A percentile compares a stretch with the other conserved stretches of the same genome.
Evolutionary conservation across 1,284 basidiomycete genomes (phyloP).

Genomic region (Agaricales sp.): DNA sequence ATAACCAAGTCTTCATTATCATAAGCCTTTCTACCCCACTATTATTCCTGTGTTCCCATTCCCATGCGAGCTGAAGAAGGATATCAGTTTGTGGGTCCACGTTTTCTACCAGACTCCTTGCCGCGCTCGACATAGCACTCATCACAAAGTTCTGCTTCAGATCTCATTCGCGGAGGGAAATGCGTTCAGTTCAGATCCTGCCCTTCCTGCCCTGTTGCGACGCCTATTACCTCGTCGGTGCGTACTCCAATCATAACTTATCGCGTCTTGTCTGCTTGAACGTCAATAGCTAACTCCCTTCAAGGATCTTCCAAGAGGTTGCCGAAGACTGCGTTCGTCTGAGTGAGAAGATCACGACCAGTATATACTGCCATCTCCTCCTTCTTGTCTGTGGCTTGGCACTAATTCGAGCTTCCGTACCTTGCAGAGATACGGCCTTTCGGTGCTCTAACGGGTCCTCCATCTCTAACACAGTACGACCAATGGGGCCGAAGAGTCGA

Average conservation of each 20-base stretch:
- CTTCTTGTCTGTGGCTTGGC: slow-evolving; percentile 19
- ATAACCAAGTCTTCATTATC: too few species aligned
- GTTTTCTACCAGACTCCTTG: neutral
- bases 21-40: too few species aligned
- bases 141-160: too few species aligned
- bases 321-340: too few species aligned
- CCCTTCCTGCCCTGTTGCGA: slow-evolving; percentile 44
- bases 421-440: slow-evolving; percentile 37
- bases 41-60: too few species aligned
- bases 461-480: slow-evolving; percentile 52
- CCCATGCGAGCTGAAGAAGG: slow-evolving; percentile 13
- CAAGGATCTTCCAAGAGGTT: too few species aligned
- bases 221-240: slow-evolving; percentile 38
- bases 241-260: neutral
- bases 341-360: too few species aligned
- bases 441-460: slow-evolving; percentile 31
- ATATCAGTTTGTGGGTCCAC: slow-evolving; percentile 7
- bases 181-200: slow-evolving; percentile 48
- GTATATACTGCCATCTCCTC: slow-evolving; percentile 4
- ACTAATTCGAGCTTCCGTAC: neutral
- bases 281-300: too few species aligned
- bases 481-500: slow-evolving; percentile 63
- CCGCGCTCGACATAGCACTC: too few species aligned
- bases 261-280: too few species aligned
- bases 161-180: slow-evolving; percentile 37